These are phyloP conservation scores for Yamagishiella unicocca DNA, from an alignment of 139 green algal species.

Conservation along the genomic window DNA sequence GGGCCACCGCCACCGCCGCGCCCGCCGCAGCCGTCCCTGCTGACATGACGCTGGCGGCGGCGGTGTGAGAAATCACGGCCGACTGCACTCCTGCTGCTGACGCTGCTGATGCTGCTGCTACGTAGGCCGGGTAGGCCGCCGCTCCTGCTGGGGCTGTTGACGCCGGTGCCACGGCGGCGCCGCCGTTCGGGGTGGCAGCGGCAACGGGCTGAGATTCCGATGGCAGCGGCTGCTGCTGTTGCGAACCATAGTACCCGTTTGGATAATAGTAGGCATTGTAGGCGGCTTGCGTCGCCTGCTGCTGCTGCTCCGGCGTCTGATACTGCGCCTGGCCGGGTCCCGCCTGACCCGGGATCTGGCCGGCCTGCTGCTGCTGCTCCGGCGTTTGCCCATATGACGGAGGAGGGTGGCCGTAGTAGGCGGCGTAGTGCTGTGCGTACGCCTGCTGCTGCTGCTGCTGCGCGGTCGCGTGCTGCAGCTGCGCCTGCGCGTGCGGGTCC, in stretches of 20 bases:
- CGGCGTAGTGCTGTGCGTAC: neutral
- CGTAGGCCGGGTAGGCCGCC: neutral
- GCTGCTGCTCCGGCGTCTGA: neutral
- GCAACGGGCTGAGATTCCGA: too few relatives aligned
- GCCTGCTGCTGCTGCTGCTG: neutral
- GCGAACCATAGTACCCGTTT: neutral
- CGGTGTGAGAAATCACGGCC: too few relatives aligned
- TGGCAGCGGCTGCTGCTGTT: neutral
- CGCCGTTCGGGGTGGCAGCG: too few relatives aligned
- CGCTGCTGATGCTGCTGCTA: neutral
- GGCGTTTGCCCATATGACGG: neutral
- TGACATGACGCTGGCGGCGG: too few relatives aligned
- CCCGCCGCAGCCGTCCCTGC: neutral
- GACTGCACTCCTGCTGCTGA: too few relatives aligned
- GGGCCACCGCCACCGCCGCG: neutral
- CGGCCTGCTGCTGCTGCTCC: neutral
- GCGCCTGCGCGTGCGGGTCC: neutral
- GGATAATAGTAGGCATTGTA: neutral
- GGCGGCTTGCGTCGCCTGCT: neutral
- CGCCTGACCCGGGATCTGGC: too few relatives aligned
- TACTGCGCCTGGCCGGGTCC: too few relatives aligned
- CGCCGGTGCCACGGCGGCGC: too few relatives aligned
- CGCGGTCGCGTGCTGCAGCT: neutral
- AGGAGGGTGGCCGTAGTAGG: constrained; percentile 12
- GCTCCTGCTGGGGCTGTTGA: neutral